Percentiles rank a stretch among this genome's conserved stretches.
Evolutionary conservation across 129 eudicot species (phyloP).

Genomic region (Heracleum sosnowskyi): DNA sequence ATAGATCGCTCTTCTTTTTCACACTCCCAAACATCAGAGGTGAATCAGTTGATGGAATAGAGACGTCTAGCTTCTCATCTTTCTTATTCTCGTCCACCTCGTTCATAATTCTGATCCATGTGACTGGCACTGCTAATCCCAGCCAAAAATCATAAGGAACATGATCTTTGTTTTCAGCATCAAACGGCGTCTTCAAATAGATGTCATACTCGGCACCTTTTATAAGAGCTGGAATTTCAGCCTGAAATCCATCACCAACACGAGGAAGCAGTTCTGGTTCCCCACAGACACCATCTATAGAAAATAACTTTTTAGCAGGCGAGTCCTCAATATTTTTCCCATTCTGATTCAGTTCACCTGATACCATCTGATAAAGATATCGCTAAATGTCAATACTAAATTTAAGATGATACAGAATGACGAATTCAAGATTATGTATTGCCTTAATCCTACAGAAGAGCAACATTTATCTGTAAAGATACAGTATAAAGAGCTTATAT

Average conservation of each 20-base stretch:
- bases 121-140: constrained; percentile 52
- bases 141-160: constrained; percentile 22
- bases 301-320: too few species aligned
- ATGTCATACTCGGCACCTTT: neutral
- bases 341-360: neutral
- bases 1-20: neutral
- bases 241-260: neutral
- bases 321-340: too few species aligned
- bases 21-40: constrained; percentile 7
- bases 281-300: constrained; percentile 9
- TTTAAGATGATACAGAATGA: neutral
- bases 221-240: neutral
- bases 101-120: constrained; percentile 30
- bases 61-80: constrained; percentile 3
- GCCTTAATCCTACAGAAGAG: neutral
- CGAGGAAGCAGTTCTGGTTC: constrained; percentile 10
- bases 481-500: neutral
- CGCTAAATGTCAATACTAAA: neutral
- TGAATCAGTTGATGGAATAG: neutral
- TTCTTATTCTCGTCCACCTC: neutral
- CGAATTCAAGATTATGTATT: neutral
- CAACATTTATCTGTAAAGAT: neutral
- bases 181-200: constrained; percentile 13
- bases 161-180: constrained; percentile 18
- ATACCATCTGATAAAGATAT: neutral